phyloP scores from a whole-genome alignment of 225 moss, liverwort and hornwort genomes.

The Pleurozium schreberi region DNA sequence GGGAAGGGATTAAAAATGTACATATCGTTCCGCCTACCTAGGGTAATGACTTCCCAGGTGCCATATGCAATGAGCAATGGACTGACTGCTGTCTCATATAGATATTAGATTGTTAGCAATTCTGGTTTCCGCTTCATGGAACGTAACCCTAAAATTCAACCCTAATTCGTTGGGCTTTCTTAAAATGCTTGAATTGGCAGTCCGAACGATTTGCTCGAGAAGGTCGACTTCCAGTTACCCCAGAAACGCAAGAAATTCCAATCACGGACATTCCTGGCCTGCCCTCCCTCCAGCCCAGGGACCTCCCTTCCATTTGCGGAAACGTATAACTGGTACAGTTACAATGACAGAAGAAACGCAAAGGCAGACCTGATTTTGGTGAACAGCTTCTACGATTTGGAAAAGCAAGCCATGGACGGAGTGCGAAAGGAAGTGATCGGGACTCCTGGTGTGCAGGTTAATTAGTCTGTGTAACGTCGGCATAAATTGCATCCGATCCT shows the following conservation, averaged over 20 bases:
- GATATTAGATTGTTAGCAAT: not conserved
- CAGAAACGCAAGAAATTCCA: not conserved
- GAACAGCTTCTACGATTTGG: conserved; percentile 23
- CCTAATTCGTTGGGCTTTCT: not conserved
- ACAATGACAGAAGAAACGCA: not conserved
- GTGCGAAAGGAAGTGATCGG: conserved; percentile 17
- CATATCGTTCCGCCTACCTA: not conserved
- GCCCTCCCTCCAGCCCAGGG: not conserved
- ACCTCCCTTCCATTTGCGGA: not conserved
- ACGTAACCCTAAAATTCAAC: too few relatives aligned
- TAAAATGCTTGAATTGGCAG: not conserved
- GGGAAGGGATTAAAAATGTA: not conserved
- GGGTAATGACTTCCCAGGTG: not conserved
- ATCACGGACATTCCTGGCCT: conserved; percentile 17
- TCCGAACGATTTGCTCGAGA: conserved; percentile 7
- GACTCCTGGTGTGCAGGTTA: conserved; percentile 11
- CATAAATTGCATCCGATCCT: not conserved
- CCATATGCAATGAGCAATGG: not conserved
- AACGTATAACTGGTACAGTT: not conserved
- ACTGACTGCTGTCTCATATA: not conserved
- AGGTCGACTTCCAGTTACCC: conserved; percentile 10
- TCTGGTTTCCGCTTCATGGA: not conserved
- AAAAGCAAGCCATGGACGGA: conserved; percentile 10
- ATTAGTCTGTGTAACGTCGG: not conserved
- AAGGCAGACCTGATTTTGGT: conserved; percentile 13